phyloP scores from a whole-genome alignment of 192 early-diverging fungal species.

The Coemansia sp. region DNA sequence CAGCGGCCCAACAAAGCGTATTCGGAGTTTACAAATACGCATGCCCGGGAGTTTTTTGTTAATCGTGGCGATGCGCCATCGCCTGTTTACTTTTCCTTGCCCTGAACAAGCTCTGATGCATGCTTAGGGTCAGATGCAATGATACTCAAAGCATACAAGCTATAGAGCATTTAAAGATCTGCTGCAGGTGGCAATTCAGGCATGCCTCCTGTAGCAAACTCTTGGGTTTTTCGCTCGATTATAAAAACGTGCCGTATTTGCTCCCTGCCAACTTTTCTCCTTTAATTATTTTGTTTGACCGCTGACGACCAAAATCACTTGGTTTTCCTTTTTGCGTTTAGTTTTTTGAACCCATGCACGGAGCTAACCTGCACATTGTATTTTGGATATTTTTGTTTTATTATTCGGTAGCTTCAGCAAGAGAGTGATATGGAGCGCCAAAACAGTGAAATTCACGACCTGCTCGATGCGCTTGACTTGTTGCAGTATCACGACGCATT shows the following conservation, averaged over 20 bases:
- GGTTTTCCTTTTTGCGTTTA: background rate
- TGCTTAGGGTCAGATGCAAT: background rate
- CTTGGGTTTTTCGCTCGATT: background rate
- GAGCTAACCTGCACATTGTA: background rate
- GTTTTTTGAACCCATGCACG: background rate
- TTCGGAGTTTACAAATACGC: background rate
- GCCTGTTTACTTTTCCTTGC: background rate
- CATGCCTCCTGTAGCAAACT: background rate
- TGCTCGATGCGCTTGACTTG: constrained; percentile 31
- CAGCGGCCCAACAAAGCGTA: background rate
- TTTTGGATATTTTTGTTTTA: background rate
- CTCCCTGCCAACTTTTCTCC: background rate
- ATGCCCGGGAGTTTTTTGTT: background rate
- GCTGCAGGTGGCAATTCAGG: background rate
- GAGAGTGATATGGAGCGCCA: constrained; percentile 30
- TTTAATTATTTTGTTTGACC: background rate
- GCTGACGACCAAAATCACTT: background rate
- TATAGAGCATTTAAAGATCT: background rate
- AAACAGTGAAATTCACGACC: constrained; percentile 29
- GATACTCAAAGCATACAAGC: background rate
- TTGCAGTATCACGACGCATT: constrained; percentile 44
- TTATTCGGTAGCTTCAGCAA: constrained; percentile 7
- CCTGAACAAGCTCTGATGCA: background rate
- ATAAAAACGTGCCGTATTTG: background rate
- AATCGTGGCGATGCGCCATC: background rate